Percentiles rank a stretch among this genome's conserved stretches.
Conservation (phyloP, 768 basidiomycete genomes). For the Hericium erinaceus region DNA sequence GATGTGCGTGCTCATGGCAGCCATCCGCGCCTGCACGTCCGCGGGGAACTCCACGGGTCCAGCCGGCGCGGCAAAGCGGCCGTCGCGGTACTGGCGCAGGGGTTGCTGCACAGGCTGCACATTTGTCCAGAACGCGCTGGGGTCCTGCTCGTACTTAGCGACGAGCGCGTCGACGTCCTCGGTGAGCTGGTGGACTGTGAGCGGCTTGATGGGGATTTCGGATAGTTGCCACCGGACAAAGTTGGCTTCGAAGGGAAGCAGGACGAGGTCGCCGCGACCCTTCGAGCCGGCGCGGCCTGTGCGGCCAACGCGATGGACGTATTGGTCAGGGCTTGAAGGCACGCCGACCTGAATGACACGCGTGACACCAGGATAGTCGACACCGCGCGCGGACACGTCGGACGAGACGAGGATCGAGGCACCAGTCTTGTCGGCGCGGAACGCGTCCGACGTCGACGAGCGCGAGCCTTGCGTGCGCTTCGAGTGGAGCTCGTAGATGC, state of each 20-base stretch:
- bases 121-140: slow-evolving; percentile 23
- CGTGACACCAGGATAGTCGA: slow-evolving; percentile 84
- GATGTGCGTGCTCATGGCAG: slow-evolving; percentile 14
- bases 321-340: slow-evolving; percentile 59
- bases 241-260: slow-evolving; percentile 70
- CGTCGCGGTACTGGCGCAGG: not conserved
- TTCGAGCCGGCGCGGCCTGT: slow-evolving; percentile 60
- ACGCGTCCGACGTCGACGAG: slow-evolving; percentile 44
- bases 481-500: slow-evolving; percentile 77
- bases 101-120: not conserved
- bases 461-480: slow-evolving; percentile 55
- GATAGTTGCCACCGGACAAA: slow-evolving; percentile 56
- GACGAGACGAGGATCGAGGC: slow-evolving; percentile 71
- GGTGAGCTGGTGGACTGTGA: slow-evolving; percentile 39
- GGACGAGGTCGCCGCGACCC: slow-evolving; percentile 71
- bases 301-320: slow-evolving; percentile 80
- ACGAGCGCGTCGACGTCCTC: slow-evolving; percentile 39
- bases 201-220: slow-evolving; percentile 58
- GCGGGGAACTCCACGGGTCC: slow-evolving; percentile 8
- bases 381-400: slow-evolving; percentile 81
- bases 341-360: slow-evolving; percentile 88
- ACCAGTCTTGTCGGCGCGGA: slow-evolving; percentile 42
- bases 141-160: slow-evolving; percentile 36
- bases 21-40: slow-evolving; percentile 2
- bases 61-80: not conserved